phyloP scores from a whole-genome alignment of 352 stramenopile species.

The Pythium phragmiticola region DNA sequence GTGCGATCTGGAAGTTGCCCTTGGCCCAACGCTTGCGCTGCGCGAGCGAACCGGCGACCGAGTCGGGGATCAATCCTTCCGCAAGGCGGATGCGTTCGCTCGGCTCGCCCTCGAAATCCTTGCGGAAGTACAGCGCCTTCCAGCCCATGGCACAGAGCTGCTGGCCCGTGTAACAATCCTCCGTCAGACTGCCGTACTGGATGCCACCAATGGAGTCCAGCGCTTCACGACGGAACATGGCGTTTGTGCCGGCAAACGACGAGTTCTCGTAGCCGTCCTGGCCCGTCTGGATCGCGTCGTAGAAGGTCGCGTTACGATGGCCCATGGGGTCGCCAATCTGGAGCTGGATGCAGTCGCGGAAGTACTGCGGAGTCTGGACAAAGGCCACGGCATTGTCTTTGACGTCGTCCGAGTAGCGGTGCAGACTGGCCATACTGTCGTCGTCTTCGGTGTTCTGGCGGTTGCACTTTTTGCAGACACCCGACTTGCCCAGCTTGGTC shows the following conservation, averaged over 20 bases:
- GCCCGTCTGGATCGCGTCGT: conserved; percentile 46
- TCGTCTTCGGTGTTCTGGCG: conserved; percentile 19
- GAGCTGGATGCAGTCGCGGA: conserved; percentile 41
- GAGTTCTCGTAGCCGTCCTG: conserved; percentile 47
- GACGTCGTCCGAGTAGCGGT: conserved; percentile 42
- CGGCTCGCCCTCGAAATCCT: conserved; percentile 47
- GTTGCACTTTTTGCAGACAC: conserved; percentile 40
- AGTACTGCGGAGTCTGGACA: conserved; percentile 50
- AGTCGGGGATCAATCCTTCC: conserved; percentile 46
- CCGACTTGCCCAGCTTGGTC: conserved; percentile 30
- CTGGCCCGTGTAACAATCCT: conserved; percentile 51
- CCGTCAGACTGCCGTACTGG: conserved; percentile 49
- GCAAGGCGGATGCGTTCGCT: conserved; percentile 42
- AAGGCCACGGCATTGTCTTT: conserved; percentile 44
- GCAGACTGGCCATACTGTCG: conserved; percentile 24
- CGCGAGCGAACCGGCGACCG: conserved; percentile 35
- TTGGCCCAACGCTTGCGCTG: conserved; percentile 38
- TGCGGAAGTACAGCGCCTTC: conserved; percentile 50
- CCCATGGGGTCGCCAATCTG: conserved; percentile 46
- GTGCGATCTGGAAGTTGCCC: conserved; percentile 45
- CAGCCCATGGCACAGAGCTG: conserved; percentile 40
- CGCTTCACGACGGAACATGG: conserved; percentile 50
- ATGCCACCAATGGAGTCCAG: conserved; percentile 51
- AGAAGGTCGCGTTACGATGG: conserved; percentile 47
- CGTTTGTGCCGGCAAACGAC: conserved; percentile 51